Evolutionary conservation across 192 early-diverging fungal species (phyloP).

Genomic region (Oehlia diaphana): DNA sequence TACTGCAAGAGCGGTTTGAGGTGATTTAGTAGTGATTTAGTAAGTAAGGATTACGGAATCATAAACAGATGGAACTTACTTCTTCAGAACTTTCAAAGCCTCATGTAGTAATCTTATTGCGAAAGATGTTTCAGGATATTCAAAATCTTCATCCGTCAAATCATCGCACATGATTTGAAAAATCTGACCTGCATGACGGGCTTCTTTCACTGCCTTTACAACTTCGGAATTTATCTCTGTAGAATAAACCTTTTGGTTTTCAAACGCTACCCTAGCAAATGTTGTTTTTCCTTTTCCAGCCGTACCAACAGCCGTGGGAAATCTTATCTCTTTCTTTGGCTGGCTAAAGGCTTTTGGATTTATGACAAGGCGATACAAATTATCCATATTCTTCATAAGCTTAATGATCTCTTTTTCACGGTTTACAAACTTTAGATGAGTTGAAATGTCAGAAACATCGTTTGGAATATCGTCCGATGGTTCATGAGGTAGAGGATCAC

Average conservation of each 20-base stretch:
- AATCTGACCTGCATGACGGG: neutral
- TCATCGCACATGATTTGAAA: neutral
- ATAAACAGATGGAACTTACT: neutral
- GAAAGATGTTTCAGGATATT: neutral
- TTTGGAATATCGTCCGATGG: neutral
- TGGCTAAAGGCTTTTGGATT: neutral
- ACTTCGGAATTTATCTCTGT: neutral
- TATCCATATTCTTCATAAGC: neutral
- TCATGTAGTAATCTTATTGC: neutral
- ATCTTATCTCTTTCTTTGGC: neutral
- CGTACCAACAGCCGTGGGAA: neutral
- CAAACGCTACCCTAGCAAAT: neutral
- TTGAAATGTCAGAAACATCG: neutral
- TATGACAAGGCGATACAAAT: neutral
- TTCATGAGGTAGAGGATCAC: neutral
- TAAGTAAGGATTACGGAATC: neutral
- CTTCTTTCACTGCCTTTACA: neutral
- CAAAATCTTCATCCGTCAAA: neutral
- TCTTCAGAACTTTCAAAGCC: constrained; percentile 9
- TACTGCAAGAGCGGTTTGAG: neutral
- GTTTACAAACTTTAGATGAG: neutral
- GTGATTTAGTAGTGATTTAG: too few species aligned
- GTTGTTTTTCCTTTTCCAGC: neutral
- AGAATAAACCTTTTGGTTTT: neutral
- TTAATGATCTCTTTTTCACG: neutral